Base-by-base conservation (phyloP, 257 asterid genomes). In the Catharanthus roseus region DNA sequence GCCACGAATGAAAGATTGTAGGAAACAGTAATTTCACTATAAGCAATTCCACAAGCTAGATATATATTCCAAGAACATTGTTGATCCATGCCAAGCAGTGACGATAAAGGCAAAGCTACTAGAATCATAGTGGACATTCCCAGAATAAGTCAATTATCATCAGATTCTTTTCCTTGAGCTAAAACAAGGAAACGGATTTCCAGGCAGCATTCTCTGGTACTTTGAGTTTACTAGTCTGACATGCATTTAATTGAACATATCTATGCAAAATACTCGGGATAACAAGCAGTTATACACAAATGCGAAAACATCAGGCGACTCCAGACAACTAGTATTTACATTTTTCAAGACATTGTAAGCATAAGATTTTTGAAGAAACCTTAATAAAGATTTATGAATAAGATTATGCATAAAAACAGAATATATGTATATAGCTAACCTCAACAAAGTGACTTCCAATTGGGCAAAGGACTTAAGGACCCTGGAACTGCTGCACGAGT, bases 401-500 rank as follows among this genome's bases (percentile, higher is more conserved):
- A 44, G 13, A 34, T 38, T 47, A 68, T 50, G 42, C 18, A 36
- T 61, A 3, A 60, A 9, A 24, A 7, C 16, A 73, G 33, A 70
- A 74, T 71, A 38, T 49, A 63, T 36, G 34, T 6, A 23, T n/a
- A 54, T 53, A 47, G 34, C 62, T 86, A 76, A 92, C 98, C 98
- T 90, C 66, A 68, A 68, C 64, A 74, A 80, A 65, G 75, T 65
- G 76, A 77, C 87, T 31, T 84, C 85, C 71, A 53, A 78, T 74
- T 80, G 92, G 68, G 68, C 71, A 76, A 75, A 66, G 65, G 78
- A 80, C 66, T 77, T 81, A 65, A 79, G 78, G 72, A 65, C 81
- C 90, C 86, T 80, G 77, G 85, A 80, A 72, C 85, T 78, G 87
- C 89, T 78, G 77, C 80, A 78, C 11, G 53, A 72, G 58, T 18